A percentile compares a stretch with the other conserved stretches of the same genome.
Conservation (phyloP, 2,329 filamentous ascomycete genomes). For the Xylariaceae sp. region DNA sequence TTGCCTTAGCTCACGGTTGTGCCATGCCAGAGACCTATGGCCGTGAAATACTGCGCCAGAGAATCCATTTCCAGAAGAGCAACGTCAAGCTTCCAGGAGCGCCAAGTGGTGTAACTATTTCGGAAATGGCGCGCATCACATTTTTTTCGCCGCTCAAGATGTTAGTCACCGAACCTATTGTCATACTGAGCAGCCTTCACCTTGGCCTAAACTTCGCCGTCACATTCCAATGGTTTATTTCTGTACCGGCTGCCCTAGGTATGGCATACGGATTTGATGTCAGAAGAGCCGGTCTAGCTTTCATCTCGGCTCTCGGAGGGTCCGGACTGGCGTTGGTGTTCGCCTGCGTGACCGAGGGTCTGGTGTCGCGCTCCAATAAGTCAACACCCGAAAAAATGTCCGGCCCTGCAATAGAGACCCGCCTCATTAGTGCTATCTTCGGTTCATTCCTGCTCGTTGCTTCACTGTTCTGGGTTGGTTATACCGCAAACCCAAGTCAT, state of each 20-base stretch:
- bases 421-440: not conserved
- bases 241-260: conserved; percentile 5
- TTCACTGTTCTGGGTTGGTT: conserved; percentile 35
- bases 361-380: not conserved
- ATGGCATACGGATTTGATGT: conserved; percentile 3
- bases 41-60: conserved; percentile 6
- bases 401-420: conserved; percentile 1
- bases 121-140: not conserved
- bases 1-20: conserved; percentile 1
- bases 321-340: not conserved
- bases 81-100: not conserved
- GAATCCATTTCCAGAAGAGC: conserved; percentile 11
- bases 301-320: conserved; percentile 3
- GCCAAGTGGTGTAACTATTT: not conserved
- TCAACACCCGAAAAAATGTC: not conserved
- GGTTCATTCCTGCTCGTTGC: conserved; percentile 11
- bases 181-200: conserved; percentile 24
- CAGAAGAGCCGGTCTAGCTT: conserved; percentile 5
- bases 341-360: not conserved
- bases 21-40: conserved; percentile 11
- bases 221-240: conserved; percentile 14
- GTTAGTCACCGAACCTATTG: conserved; percentile 34
- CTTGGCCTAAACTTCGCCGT: conserved; percentile 28
- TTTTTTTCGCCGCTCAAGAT: conserved; percentile 17
- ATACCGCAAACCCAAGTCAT: conserved; percentile 26